Evolutionary conservation across 345 rosid genomes (phyloP).

Genomic region (Pistacia vera): DNA sequence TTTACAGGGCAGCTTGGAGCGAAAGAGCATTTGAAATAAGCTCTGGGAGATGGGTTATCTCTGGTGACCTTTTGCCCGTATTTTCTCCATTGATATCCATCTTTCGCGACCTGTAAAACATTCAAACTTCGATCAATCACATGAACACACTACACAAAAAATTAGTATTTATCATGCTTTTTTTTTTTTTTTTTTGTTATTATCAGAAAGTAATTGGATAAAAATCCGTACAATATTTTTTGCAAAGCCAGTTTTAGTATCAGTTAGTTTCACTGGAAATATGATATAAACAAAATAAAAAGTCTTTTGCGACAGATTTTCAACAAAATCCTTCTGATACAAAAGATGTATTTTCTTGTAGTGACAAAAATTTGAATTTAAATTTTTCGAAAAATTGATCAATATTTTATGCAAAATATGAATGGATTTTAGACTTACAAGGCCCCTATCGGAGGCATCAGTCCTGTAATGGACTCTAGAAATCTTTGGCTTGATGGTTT

Average conservation of each 20-base stretch:
- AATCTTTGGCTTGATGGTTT: slow-evolving; percentile 67
- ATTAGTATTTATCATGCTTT: too few species aligned
- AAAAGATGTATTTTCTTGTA: too few species aligned
- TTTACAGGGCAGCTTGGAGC: slow-evolving; percentile 97
- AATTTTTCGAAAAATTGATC: neutral
- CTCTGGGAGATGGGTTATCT: slow-evolving; percentile 97
- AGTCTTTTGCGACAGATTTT: too few species aligned
- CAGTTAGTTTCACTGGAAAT: too few species aligned
- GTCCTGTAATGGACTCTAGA: slow-evolving; percentile 63
- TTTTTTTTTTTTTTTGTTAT: too few species aligned
- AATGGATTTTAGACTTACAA: slow-evolving; percentile 47
- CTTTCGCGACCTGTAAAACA: slow-evolving; percentile 71
- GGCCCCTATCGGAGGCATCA: slow-evolving; percentile 72
- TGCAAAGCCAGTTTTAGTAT: neutral
- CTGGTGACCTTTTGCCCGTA: slow-evolving; percentile 99
- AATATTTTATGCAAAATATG: neutral
- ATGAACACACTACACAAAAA: too few species aligned
- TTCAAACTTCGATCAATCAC: neutral
- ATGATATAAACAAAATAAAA: too few species aligned
- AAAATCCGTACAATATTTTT: neutral
- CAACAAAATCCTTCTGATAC: too few species aligned
- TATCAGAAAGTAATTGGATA: too few species aligned
- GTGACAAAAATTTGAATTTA: too few species aligned
- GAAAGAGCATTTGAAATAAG: slow-evolving; percentile 95
- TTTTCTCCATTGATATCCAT: slow-evolving; percentile 99